Percentiles rank a stretch among this genome's conserved stretches.
These are phyloP conservation scores for Penicillium nordicum DNA, from an alignment of 2,329 filamentous ascomycete species.

Conservation along the genomic window DNA sequence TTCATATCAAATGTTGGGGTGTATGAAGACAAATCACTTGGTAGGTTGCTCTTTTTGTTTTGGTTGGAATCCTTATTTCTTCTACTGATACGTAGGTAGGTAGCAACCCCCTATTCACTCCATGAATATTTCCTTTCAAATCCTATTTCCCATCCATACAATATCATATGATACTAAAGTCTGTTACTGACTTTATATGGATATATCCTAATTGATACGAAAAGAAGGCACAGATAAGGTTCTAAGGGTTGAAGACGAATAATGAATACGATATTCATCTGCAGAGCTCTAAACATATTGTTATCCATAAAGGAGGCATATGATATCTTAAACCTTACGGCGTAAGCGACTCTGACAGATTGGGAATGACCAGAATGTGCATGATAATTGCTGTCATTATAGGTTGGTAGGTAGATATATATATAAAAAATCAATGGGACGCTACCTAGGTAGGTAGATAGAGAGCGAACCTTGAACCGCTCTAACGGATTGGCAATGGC, in stretches of 20 bases:
- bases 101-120: not conserved
- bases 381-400: not conserved
- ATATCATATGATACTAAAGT: not conserved
- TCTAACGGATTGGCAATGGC: not conserved
- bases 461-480: not conserved
- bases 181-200: not conserved
- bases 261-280: not conserved
- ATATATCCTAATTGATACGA: not conserved
- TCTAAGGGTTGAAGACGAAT: not conserved
- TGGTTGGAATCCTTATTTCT: not conserved
- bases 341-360: too few relatives aligned
- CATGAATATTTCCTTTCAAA: not conserved
- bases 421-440: not conserved
- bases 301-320: constrained; percentile 8
- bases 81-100: not conserved
- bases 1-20: not conserved
- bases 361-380: not conserved
- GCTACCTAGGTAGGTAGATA: not conserved
- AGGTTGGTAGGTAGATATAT: not conserved
- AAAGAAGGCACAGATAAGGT: not conserved
- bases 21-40: not conserved
- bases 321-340: not conserved
- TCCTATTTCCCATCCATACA: too few relatives aligned
- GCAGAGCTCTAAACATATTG: not conserved
- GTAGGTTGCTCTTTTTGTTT: too few relatives aligned